Conservation (phyloP, 495 filamentous ascomycete species). For the Podospora bellae-mahoneyi region DNA sequence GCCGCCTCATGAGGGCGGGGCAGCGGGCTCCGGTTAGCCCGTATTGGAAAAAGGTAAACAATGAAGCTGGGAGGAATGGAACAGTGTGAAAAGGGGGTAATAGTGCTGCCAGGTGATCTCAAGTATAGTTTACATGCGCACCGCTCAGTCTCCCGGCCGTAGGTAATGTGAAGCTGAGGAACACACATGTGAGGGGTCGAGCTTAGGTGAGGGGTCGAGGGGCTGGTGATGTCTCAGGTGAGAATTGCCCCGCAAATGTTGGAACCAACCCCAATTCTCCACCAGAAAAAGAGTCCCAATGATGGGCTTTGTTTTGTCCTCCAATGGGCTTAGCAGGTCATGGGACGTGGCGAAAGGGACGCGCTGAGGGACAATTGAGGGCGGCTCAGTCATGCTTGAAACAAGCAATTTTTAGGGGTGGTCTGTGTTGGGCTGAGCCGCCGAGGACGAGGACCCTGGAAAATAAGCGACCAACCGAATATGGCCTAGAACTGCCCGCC, state of each 20-base stretch:
- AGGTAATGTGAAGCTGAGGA: too few relatives aligned
- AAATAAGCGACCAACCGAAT: background rate
- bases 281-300: background rate
- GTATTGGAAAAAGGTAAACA: slow-evolving; percentile 18
- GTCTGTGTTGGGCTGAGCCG: background rate
- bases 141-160: background rate
- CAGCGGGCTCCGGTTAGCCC: slow-evolving; percentile 18
- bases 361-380: background rate
- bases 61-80: background rate
- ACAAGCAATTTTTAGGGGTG: background rate
- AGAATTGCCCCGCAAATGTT: background rate
- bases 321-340: slow-evolving; percentile 4
- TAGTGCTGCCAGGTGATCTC: background rate
- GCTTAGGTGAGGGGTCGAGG: background rate
- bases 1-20: slow-evolving; percentile 19
- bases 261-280: background rate
- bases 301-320: background rate
- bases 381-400: background rate
- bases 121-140: background rate
- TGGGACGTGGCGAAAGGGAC: background rate
- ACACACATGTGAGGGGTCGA: background rate
- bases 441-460: background rate
- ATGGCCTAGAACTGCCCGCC: background rate
- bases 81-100: background rate
- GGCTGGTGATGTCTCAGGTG: background rate